phyloP scores from a whole-genome alignment of 108 stramenopile genomes.

The Nannochloropsis gaditana region DNA sequence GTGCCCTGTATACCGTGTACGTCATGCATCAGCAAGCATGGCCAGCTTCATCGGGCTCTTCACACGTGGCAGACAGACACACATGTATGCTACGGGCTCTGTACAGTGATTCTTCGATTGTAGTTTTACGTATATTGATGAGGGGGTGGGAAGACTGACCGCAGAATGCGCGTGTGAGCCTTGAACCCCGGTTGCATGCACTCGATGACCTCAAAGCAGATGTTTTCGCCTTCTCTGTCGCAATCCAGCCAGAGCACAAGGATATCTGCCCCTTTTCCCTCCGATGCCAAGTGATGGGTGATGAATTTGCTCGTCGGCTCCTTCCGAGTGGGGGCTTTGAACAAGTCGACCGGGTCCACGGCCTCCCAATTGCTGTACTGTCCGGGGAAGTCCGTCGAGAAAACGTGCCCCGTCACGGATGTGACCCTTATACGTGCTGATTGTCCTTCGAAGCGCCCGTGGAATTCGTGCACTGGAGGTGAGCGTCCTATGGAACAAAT shows the following conservation, averaged over 20 bases:
- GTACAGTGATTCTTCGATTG: not conserved
- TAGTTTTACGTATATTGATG: not conserved
- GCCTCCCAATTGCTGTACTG: constrained; percentile 35
- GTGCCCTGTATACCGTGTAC: constrained; percentile 56
- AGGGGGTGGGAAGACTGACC: not conserved
- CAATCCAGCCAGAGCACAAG: constrained; percentile 91
- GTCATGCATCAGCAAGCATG: too few relatives aligned
- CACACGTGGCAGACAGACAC: too few relatives aligned
- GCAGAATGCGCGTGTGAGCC: not conserved
- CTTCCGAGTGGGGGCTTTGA: constrained; percentile 65
- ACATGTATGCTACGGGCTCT: not conserved
- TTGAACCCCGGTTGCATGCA: constrained; percentile 23
- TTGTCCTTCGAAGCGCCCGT: constrained; percentile 29
- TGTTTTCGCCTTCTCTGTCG: constrained; percentile 63
- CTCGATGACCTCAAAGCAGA: constrained; percentile 41
- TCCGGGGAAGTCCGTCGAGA: constrained; percentile 30
- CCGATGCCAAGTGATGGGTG: constrained; percentile 70
- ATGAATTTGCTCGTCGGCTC: constrained; percentile 67
- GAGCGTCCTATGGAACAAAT: not conserved
- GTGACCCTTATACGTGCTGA: constrained; percentile 21
- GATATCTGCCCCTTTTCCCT: constrained; percentile 64
- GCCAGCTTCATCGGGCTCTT: too few relatives aligned
- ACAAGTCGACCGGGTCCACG: constrained; percentile 49
- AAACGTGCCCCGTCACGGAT: constrained; percentile 38
- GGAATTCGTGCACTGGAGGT: constrained; percentile 30